Percentiles rank a stretch among this genome's conserved stretches.
Evolutionary conservation across 129 eudicot species (phyloP).

Genomic region (Logfia minima): DNA sequence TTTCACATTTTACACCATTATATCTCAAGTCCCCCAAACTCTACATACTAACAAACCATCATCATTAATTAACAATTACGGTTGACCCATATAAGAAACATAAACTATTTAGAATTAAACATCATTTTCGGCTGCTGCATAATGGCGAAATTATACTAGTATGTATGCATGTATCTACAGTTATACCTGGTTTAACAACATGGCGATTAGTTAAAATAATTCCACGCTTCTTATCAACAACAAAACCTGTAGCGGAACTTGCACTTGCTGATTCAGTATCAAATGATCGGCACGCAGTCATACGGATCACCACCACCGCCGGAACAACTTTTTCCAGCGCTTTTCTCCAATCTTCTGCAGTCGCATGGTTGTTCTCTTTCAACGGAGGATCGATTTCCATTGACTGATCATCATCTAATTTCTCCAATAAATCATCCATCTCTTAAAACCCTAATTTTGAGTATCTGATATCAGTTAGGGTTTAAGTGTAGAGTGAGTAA

Average conservation of each 20-base stretch:
- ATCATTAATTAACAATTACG: no score
- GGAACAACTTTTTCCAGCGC: conserved; percentile 85
- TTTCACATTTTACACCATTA: no score
- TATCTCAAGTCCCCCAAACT: no score
- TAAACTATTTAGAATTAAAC: no score
- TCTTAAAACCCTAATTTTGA: no score
- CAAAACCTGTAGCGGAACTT: conserved; percentile 90
- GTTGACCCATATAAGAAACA: no score
- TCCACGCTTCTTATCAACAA: conserved; percentile 84
- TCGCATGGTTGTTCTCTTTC: conserved; percentile 48
- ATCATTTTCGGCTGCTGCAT: no score
- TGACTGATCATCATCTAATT: conserved; percentile 55
- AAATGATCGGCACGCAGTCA: conserved; percentile 85
- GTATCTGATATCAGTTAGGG: no score
- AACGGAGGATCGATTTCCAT: conserved; percentile 86
- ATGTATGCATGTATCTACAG: no score
- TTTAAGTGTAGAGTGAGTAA: no score
- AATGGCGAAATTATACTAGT: no score
- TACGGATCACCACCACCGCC: conserved; percentile 92
- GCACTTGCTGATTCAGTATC: conserved; percentile 90
- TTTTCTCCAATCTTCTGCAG: conserved; percentile 90
- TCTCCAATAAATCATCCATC: conserved; percentile 60
- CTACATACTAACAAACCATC: no score
- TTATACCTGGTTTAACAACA: conserved; percentile 87
- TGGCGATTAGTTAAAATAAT: conserved; percentile 94